phyloP scores from a whole-genome alignment of 306 rosid genomes.

The Citrullus amarus region DNA sequence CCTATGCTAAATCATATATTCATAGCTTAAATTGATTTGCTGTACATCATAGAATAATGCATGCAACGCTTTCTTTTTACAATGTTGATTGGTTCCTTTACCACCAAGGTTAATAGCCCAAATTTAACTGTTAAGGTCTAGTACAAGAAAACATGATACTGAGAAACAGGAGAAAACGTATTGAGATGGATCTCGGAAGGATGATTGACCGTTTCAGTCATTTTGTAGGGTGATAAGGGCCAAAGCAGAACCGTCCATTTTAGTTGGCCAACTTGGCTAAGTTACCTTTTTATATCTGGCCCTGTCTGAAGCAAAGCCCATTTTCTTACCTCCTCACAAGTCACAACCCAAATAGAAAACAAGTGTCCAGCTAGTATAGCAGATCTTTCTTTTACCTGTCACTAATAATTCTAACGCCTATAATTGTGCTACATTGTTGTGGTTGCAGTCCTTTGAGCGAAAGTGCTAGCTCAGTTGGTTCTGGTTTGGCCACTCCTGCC shows the following conservation, averaged over 20 bases:
- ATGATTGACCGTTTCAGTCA: neutral
- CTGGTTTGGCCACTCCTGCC: constrained; percentile 67
- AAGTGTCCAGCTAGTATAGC: neutral
- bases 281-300: neutral
- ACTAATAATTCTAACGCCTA: neutral
- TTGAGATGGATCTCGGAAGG: neutral
- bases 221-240: neutral
- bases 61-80: neutral
- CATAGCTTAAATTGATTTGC: neutral
- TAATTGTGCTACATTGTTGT: neutral
- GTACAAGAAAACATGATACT: neutral
- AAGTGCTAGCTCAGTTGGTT: constrained; percentile 62
- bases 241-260: neutral
- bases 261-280: neutral
- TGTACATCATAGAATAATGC: neutral
- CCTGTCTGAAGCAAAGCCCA: constrained; percentile 7
- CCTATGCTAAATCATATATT: neutral
- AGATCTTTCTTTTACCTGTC: neutral
- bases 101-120: neutral
- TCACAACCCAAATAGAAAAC: neutral
- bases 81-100: neutral
- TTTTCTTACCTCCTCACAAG: neutral
- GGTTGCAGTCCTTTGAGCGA: constrained; percentile 69
- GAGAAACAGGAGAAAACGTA: neutral
- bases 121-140: neutral